Evolutionary conservation across 2,329 filamentous ascomycete species (phyloP).

Genomic region (Botryotinia globosa): DNA sequence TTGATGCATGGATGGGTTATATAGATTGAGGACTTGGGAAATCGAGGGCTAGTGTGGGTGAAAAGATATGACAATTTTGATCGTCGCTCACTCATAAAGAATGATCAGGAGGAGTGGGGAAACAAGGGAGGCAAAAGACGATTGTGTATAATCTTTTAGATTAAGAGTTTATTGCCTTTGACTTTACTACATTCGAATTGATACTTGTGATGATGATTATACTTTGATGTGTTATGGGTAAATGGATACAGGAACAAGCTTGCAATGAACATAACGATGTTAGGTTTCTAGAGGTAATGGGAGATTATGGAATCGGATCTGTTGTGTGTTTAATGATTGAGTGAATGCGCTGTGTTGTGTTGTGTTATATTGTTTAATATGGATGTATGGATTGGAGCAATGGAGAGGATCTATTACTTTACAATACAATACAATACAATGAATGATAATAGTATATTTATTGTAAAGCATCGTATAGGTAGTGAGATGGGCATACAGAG

Average conservation of each 20-base stretch:
- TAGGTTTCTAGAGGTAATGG: not conserved
- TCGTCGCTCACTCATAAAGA: not conserved
- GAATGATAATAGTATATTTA: too few species aligned
- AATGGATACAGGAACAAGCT: not conserved
- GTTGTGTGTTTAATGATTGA: not conserved
- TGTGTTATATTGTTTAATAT: too few species aligned
- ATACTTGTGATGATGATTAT: not conserved
- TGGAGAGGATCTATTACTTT: too few species aligned
- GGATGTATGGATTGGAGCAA: too few species aligned
- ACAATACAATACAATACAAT: too few species aligned
- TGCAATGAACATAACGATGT: not conserved
- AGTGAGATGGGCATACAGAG: too few species aligned
- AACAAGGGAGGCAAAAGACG: not conserved
- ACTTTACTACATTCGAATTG: not conserved
- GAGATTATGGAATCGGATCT: not conserved
- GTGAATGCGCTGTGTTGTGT: too few species aligned
- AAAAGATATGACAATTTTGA: not conserved
- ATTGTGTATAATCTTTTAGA: conserved; percentile 7
- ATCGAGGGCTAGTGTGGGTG: not conserved
- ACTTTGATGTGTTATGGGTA: not conserved
- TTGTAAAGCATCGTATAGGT: too few species aligned
- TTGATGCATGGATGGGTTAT: conserved; percentile 6
- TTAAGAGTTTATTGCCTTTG: conserved; percentile 4
- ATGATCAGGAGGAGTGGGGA: not conserved
- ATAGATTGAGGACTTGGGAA: conserved; percentile 9